Base-by-base conservation (phyloP, 2,329 filamentous ascomycete species). In the Talaromyces amestolkiae region DNA sequence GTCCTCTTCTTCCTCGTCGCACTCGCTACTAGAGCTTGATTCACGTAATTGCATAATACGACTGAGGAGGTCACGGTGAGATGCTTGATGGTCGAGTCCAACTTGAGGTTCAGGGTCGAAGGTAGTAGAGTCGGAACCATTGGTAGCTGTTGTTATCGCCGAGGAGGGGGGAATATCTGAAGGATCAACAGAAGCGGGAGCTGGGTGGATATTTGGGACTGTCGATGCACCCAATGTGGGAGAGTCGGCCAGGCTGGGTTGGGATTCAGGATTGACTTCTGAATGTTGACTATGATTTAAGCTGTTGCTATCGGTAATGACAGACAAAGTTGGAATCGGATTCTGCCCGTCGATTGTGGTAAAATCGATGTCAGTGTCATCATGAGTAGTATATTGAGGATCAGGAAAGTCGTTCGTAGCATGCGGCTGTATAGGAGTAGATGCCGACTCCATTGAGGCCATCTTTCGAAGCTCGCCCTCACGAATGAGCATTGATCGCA, bases 61-160 rank as follows among this genome's bases (percentile, higher is more conserved):
- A 61, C 73, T 80, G 22, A 83, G 70, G 7, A 84, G 70, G n/a
- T 80, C 79, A 43, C 77, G 74, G 61, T 80, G 76, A 27, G 75
- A 74, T 63, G 73, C 72, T 22, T 73, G 58, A 17, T 75, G 72
- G 33, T 70, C 83, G 78, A 77, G 69, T n/a, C 87, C 85, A 1
- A 84, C 86, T 73, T 92, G 90, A 24, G 87, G 83, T 70, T 92
- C 90, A n/a, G 82, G 84, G 69, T 93, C 91, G 69, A 92, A 91
- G 35, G 76, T 74, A 5, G 81, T 83, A 41, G 76, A 76, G 70
- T 91, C 88, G 0, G 89, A 92, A 8, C 78, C 79, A 56, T 78
- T 79, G 6, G 89, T 90, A 15, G 86, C 73, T 4, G 87, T 85
- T 8, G 89, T 90, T 15, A 86, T 73, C 3, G 88, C 85, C 17